Evolutionary conservation across 2,329 filamentous ascomycete species (phyloP).

Genomic region (Aspergillus udagawae): DNA sequence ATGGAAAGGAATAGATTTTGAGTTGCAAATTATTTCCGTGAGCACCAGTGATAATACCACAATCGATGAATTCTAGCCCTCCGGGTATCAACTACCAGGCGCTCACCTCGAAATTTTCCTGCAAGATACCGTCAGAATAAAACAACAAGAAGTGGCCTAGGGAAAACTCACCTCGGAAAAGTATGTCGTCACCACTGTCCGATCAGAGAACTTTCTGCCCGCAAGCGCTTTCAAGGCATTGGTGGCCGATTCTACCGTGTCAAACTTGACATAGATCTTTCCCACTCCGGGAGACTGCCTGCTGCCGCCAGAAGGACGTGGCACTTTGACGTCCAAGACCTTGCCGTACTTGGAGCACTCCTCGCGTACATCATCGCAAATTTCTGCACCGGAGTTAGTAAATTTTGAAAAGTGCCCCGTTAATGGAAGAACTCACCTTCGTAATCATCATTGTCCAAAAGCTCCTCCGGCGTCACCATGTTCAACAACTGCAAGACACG

Average conservation of each 20-base stretch:
- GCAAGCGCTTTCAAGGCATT: constrained; percentile 87
- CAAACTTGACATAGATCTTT: constrained; percentile 97
- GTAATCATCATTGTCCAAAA: constrained; percentile 92
- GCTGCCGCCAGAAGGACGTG: constrained; percentile 76
- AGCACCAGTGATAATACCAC: neutral
- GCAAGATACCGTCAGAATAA: constrained; percentile 21
- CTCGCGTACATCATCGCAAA: constrained; percentile 87
- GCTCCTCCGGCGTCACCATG: constrained; percentile 95
- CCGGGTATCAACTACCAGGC: constrained; percentile 63
- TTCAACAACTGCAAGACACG: constrained; percentile 90
- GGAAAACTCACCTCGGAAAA: constrained; percentile 72
- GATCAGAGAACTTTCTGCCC: constrained; percentile 90
- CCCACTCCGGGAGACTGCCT: constrained; percentile 85
- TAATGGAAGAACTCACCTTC: constrained; percentile 60
- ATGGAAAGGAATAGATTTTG: neutral
- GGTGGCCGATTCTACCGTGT: constrained; percentile 69
- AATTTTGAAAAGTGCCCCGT: neutral
- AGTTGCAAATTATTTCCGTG: neutral
- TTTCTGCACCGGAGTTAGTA: constrained; percentile 60
- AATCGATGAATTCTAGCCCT: neutral
- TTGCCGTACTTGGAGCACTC: constrained; percentile 89
- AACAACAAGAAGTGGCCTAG: neutral
- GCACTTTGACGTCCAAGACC: constrained; percentile 86
- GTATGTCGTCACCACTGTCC: constrained; percentile 94
- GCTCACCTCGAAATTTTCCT: constrained; percentile 92